Evolutionary conservation across 83 land plant species (phyloP).

Genomic region (Picea abies): DNA sequence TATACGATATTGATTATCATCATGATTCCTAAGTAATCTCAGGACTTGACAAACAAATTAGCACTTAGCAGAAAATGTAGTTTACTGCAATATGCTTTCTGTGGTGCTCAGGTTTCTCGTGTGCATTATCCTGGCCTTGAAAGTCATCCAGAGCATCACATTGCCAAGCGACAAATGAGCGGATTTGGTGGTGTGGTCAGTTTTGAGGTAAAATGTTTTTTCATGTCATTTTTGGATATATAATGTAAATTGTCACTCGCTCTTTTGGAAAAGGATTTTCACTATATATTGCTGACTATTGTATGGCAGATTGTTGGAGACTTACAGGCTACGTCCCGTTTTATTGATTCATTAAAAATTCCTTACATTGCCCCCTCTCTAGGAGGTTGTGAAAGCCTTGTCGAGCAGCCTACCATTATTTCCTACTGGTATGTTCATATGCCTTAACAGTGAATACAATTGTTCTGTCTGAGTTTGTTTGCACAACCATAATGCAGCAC

Average conservation of each 20-base stretch:
- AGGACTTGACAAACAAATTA: no score
- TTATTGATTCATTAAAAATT: conserved; percentile 81
- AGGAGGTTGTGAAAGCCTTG: conserved; percentile 97
- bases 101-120: conserved; percentile 56
- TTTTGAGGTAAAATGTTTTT: conserved; percentile 75
- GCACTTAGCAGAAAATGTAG: background rate
- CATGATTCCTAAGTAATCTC: no score
- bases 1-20: no score
- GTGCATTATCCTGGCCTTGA: conserved; percentile 97
- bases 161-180: conserved; percentile 93
- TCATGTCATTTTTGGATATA: background rate
- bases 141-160: conserved; percentile 95
- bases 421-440: conserved; percentile 81
- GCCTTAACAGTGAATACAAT: background rate
- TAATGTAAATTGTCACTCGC: background rate
- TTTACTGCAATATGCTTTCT: background rate
- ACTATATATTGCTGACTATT: background rate
- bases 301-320: conserved; percentile 80
- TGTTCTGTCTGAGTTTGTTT: background rate
- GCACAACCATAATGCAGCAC: background rate
- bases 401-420: conserved; percentile 97
- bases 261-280: background rate
- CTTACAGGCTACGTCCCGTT: conserved; percentile 61
- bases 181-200: conserved; percentile 99
- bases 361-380: conserved; percentile 98